Percentiles rank a stretch among this genome's conserved stretches.
Conservation (phyloP, 1,139 yeast species). For the Suhomyces atakaporum region DNA sequence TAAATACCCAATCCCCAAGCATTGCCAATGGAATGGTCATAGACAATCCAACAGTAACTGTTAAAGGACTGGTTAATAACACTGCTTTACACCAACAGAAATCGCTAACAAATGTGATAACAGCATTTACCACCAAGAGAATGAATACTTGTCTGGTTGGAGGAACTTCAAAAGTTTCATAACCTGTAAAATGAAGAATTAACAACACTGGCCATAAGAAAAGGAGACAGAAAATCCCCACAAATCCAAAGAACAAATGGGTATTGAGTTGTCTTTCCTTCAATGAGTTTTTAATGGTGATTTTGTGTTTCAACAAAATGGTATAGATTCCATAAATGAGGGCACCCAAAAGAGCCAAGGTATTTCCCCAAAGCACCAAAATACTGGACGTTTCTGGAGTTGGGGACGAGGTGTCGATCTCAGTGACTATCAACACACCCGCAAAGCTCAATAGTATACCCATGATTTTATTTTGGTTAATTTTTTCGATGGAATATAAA, state of each 20-base stretch:
- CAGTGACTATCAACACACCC: slow-evolving; percentile 80
- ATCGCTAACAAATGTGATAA: slow-evolving; percentile 82
- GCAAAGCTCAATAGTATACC: slow-evolving; percentile 72
- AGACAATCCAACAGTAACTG: slow-evolving; percentile 92
- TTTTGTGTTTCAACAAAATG: slow-evolving; percentile 72
- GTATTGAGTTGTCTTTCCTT: slow-evolving; percentile 78
- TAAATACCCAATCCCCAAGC: slow-evolving; percentile 82
- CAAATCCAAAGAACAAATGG: slow-evolving; percentile 89
- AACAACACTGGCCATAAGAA: slow-evolving; percentile 84
- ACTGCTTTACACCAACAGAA: slow-evolving; percentile 96
- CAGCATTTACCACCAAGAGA: slow-evolving; percentile 64
- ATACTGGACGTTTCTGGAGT: slow-evolving; percentile 32
- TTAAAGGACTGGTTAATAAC: slow-evolving; percentile 86
- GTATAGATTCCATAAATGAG: slow-evolving; percentile 89
- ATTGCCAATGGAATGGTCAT: slow-evolving; percentile 93
- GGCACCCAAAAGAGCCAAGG: slow-evolving; percentile 81
- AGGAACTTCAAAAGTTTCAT: slow-evolving; percentile 77
- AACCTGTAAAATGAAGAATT: slow-evolving; percentile 58
- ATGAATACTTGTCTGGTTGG: slow-evolving; percentile 50
- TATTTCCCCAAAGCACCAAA: slow-evolving; percentile 67
- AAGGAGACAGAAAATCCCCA: slow-evolving; percentile 77
- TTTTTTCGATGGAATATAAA: slow-evolving; percentile 65
- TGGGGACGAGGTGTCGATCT: slow-evolving; percentile 49
- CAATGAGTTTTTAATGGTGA: slow-evolving; percentile 44
- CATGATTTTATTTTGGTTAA: slow-evolving; percentile 62